phyloP scores from a whole-genome alignment of 345 rosid genomes.

The Geranium rotundifolium region DNA sequence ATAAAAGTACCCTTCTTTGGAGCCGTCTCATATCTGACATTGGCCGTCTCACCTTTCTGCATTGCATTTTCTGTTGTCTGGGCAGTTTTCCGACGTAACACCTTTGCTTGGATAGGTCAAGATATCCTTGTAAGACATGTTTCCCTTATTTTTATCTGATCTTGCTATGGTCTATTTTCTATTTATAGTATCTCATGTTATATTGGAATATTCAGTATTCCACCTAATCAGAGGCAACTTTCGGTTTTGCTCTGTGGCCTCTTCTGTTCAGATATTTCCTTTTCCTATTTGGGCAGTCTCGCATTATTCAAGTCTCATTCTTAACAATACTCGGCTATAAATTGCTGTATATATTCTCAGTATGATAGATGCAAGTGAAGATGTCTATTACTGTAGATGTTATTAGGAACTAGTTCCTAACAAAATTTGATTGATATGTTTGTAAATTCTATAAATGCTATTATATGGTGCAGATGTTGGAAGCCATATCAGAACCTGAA shows the following conservation, averaged over 20 bases:
- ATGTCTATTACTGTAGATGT: not conserved
- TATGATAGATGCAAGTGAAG: not conserved
- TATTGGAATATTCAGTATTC: not conserved
- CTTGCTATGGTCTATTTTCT: not conserved
- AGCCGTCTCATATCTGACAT: slow-evolving; percentile 74
- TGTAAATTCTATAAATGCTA: not conserved
- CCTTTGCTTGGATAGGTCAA: slow-evolving; percentile 98
- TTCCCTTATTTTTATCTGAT: slow-evolving; percentile 1
- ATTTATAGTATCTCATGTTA: not conserved
- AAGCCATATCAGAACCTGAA: too few species aligned
- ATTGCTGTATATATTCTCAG: not conserved
- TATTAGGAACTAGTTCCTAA: not conserved
- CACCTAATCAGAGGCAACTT: not conserved
- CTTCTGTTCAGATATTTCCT: not conserved
- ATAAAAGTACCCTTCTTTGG: slow-evolving; percentile 75
- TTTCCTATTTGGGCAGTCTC: too few species aligned
- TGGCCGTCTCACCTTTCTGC: slow-evolving; percentile 89
- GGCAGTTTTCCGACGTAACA: slow-evolving; percentile 57
- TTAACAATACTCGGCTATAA: not conserved
- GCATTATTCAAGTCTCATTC: not conserved
- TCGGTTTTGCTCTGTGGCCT: not conserved
- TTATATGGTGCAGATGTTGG: not conserved
- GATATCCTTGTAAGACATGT: slow-evolving; percentile 79
- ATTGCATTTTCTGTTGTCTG: slow-evolving; percentile 78
- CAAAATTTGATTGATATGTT: too few species aligned